Evolutionary conservation across 352 stramenopile species (phyloP), one percentile per base, ranked within the genome.

Genomic region (Phytopythium montanum): DNA sequence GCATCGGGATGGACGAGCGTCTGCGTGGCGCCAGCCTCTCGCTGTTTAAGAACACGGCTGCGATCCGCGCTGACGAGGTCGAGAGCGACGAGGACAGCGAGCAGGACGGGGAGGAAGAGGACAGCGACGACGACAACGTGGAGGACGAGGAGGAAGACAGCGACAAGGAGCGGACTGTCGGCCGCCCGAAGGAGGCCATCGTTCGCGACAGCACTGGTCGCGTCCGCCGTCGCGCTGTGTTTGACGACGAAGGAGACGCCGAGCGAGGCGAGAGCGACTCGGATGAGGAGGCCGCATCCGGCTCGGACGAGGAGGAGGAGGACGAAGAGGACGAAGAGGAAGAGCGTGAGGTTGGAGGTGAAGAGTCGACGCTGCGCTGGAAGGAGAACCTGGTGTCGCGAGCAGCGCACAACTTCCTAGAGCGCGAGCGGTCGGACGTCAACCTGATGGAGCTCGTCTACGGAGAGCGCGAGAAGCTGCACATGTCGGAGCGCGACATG

Each of bases 1-100:
- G 76, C 33, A 65, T 92, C 57, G 96, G 94, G 26, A 81, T 99
- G 2, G 97, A 99, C 66, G 92, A 99, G 55, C 94, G 96, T 29
- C 89, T 99, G 64, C 71, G 95, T 31, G 88, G 93, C 45, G 95
- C 96, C 21, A 95, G 90, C 59, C 69, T 99, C 21, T 94, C 92
- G 42, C 79, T 99, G 25, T 99, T 99, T 64, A 98, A 98, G 77
- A 96, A 88, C 69, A 94, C 84, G 31, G 78, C 83, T n/a, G 80
- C 83, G 14, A 90, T 95, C 49, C 80, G 85, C 54, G 81, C 81
- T 0, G 85, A 93, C 50, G 85, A 95, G 72, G 69, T 95, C 3
- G 76, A 85, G 36, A 84, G 68, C 53, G 68, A 81, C 34, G 52
- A 68, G 0, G 82, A 91, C 13, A 78, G 81, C 18, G 81, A 85